Percentiles rank a stretch among this genome's conserved stretches.
Evolutionary conservation across 2,329 filamentous ascomycete species (phyloP).

Genomic region (Periconia digitata): DNA sequence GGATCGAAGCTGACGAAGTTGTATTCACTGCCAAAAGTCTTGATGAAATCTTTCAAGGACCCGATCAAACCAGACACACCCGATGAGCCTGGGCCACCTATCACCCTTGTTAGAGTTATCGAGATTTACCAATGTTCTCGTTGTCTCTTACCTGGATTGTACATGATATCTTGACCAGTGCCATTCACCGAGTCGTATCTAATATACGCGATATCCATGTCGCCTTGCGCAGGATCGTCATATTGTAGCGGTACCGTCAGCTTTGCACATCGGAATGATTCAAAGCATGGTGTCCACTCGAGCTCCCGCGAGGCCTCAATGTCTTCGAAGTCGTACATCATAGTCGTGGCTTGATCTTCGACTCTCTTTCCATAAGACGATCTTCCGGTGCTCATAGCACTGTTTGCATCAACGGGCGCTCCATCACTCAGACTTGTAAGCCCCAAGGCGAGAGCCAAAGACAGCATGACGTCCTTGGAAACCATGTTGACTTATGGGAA

Average conservation of each 20-base stretch:
- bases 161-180: conserved; percentile 10
- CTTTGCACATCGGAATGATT: conserved; percentile 11
- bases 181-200: conserved; percentile 8
- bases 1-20: conserved; percentile 33
- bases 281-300: conserved; percentile 14
- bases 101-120: background rate
- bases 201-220: conserved; percentile 16
- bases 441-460: no score
- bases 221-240: conserved; percentile 9
- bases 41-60: background rate
- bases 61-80: background rate
- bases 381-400: no score
- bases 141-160: conserved; percentile 12
- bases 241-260: conserved; percentile 19
- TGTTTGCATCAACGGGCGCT: no score
- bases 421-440: no score
- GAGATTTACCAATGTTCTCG: background rate
- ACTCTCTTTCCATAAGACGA: no score
- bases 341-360: background rate
- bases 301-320: conserved; percentile 12
- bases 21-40: conserved; percentile 1
- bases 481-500: no score
- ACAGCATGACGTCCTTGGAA: no score
- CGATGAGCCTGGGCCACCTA: conserved; percentile 1
- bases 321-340: conserved; percentile 4